Base-by-base conservation (phyloP, 1,284 basidiomycete genomes). In the Omphalotus olearius region DNA sequence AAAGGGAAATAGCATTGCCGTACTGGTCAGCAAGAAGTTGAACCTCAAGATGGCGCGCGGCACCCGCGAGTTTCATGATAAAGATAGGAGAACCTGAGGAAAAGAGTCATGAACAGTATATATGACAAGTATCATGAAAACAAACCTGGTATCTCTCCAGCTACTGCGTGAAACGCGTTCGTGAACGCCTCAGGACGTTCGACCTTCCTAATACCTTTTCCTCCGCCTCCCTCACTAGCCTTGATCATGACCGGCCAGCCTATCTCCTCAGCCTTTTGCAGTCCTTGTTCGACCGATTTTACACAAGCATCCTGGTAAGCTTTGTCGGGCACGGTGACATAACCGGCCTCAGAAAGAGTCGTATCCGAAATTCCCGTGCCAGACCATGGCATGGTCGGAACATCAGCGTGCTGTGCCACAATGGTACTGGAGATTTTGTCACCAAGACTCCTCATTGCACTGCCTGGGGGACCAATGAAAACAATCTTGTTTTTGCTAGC, bases 401-500 rank as follows among this genome's bases (percentile, higher is more conserved):
- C 97, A 37, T 93, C 72, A 41, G 97, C 97, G 59, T 88, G 90
- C 74, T 99, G 97, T 1, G 97, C 97, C 56, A 99, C 97, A 62
- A 99, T 99, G 9, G 97, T 99, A 63, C 94, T 98, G 2, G 96
- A 99, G 63, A 99, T 99, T 74, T 99, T 99, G 82, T 99, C 97
- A 56, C 97, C 97, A 57, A 99, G 79, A 62, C 96, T 98, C 61
- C 97, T 85, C 97, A 99, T 99, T 14, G 97, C 97, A 54, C 91
- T 97, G 48, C 97, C 97, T 3, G 97, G 97, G 41, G 97, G 97
- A 58, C 97, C 97, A 66, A 99, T 99, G 77, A 99, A 99, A 57
- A 99, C 88, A 66, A 99, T 97, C 74, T 95, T 97, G 73, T 94
- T 83, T 69, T 91, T 91, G 67, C 88, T 93, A 23, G 92, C 88